phyloP scores from a whole-genome alignment of 208 protist species.

The Crithidia sp. region DNA sequence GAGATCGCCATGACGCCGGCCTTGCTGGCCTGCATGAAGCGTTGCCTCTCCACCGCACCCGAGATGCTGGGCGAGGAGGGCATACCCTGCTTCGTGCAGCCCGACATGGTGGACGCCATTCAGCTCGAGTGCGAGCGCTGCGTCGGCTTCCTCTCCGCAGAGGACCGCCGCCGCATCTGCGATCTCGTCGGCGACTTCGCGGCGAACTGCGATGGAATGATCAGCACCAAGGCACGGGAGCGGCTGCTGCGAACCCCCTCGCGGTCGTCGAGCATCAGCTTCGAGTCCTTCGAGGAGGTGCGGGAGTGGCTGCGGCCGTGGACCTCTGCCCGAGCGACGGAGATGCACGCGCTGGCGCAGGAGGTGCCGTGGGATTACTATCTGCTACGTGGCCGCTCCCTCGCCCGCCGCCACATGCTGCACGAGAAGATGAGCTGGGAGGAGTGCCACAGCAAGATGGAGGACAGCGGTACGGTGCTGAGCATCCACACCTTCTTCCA shows the following conservation, averaged over 20 bases:
- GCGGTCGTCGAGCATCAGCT: constrained; percentile 13
- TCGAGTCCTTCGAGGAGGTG: constrained; percentile 36
- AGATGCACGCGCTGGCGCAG: constrained; percentile 34
- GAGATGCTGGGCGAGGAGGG: constrained; percentile 36
- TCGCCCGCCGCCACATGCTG: constrained; percentile 19
- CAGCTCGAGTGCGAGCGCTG: constrained; percentile 81
- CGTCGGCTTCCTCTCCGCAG: constrained; percentile 57
- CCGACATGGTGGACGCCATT: constrained; percentile 50
- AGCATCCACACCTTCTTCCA: constrained; percentile 50
- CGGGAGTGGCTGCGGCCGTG: constrained; percentile 71
- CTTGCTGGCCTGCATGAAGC: constrained; percentile 55
- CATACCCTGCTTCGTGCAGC: constrained; percentile 52
- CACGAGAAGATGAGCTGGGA: constrained; percentile 42
- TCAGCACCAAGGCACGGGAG: constrained; percentile 52
- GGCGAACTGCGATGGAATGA: constrained; percentile 18
- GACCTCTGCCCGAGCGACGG: constrained; percentile 21
- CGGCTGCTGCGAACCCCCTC: constrained; percentile 34
- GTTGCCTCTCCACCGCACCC: constrained; percentile 59
- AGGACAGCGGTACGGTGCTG: constrained; percentile 41
- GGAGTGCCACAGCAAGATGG: constrained; percentile 37
- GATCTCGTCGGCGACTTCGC: constrained; percentile 41
- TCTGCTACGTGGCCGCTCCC: constrained; percentile 51
- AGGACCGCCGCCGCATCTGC: constrained; percentile 53
- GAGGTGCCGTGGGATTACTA: constrained; percentile 88
- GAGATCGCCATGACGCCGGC: constrained; percentile 59